Conservation (phyloP, 257 asterid genomes). For the Rehmannia glutinosa region DNA sequence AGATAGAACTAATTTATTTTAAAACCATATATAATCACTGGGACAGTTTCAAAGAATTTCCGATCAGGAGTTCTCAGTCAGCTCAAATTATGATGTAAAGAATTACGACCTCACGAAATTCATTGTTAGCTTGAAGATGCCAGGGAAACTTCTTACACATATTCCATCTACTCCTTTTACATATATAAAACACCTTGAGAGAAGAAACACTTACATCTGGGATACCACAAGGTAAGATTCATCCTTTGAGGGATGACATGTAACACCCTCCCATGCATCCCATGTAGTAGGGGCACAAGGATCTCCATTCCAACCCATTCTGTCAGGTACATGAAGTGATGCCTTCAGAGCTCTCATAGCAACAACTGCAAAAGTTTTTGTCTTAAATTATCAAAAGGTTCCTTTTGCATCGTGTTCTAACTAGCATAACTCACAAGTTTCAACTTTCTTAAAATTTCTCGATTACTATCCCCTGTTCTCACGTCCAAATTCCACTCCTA, state of each 20-base stretch:
- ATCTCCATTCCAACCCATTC: conserved; percentile 99
- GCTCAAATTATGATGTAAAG: background rate
- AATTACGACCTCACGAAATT: no score
- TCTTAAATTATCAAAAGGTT: conserved; percentile 4
- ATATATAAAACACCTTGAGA: background rate
- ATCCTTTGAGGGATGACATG: conserved; percentile 60
- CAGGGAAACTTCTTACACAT: background rate
- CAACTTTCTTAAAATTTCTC: background rate
- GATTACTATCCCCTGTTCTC: background rate
- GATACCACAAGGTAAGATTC: conserved; percentile 69
- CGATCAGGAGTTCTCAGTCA: no score
- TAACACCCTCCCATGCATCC: conserved; percentile 99
- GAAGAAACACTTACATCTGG: conserved; percentile 62
- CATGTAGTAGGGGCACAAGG: conserved; percentile 98
- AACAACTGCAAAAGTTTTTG: conserved; percentile 46
- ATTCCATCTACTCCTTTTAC: background rate
- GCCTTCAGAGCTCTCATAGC: conserved; percentile 89
- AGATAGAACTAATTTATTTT: background rate
- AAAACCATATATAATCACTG: no score
- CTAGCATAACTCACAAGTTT: background rate
- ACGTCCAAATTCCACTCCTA: background rate
- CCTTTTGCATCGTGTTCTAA: background rate
- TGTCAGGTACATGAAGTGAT: conserved; percentile 87
- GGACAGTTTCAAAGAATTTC: no score
- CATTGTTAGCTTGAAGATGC: background rate